Conservation (phyloP, 495 filamentous ascomycete genomes). For the Neurospora tetrasperma region DNA sequence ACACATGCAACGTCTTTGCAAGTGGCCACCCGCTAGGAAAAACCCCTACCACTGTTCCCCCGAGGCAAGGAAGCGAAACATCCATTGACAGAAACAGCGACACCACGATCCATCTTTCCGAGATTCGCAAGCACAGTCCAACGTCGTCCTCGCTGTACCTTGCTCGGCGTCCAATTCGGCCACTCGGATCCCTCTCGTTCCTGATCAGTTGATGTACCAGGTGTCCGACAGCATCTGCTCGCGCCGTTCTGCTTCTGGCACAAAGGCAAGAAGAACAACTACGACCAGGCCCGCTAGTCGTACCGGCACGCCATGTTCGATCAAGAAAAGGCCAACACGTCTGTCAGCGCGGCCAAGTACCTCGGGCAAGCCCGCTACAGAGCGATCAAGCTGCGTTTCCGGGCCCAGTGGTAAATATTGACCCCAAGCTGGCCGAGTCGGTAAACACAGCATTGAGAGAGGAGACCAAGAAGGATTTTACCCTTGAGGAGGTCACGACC, state of each 20-base stretch:
- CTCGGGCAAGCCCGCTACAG: conserved; percentile 29
- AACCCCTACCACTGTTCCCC: not conserved
- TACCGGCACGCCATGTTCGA: too few species aligned
- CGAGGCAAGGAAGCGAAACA: not conserved
- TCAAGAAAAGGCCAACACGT: too few species aligned
- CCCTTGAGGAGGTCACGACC: not conserved
- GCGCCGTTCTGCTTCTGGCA: conserved; percentile 47
- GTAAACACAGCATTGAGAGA: not conserved
- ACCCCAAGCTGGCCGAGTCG: conserved; percentile 31
- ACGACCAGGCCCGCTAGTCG: conserved; percentile 35
- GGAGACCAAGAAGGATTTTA: not conserved
- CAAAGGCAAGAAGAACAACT: conserved; percentile 44
- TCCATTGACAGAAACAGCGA: not conserved
- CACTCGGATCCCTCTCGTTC: not conserved
- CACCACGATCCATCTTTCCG: not conserved
- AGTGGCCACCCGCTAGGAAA: not conserved
- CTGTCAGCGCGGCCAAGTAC: too few species aligned
- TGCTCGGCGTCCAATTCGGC: not conserved
- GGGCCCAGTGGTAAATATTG: conserved; percentile 46
- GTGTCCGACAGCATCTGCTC: conserved; percentile 40
- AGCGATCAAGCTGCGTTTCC: conserved; percentile 13
- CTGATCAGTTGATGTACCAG: conserved; percentile 5
- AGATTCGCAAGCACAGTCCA: not conserved
- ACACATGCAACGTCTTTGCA: not conserved
- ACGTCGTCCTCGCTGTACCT: not conserved